These are phyloP conservation scores for Coniosporium apollinis DNA, from an alignment of 495 filamentous ascomycete species.

Conservation along the genomic window DNA sequence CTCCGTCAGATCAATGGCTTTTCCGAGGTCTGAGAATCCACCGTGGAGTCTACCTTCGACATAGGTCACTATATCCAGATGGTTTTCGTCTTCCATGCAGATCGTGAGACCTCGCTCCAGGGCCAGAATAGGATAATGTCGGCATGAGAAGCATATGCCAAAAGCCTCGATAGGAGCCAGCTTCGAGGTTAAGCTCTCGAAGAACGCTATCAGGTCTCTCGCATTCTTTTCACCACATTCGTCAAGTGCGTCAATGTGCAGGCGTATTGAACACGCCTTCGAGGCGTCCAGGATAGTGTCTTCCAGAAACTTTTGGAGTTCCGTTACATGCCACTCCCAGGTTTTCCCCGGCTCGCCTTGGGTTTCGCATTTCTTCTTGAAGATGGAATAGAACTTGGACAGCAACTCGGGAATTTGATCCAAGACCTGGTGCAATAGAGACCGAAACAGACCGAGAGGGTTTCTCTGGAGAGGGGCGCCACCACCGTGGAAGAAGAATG, in stretches of 20 bases:
- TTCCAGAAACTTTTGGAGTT: slow-evolving; percentile 1
- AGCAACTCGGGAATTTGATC: neutral
- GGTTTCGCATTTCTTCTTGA: neutral
- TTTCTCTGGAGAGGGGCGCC: slow-evolving; percentile 1
- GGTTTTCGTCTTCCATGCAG: slow-evolving; percentile 17
- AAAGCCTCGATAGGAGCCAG: slow-evolving; percentile 2
- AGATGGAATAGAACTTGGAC: neutral
- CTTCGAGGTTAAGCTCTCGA: slow-evolving; percentile 10
- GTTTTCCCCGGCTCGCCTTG: slow-evolving; percentile 1
- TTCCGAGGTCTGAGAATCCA: neutral
- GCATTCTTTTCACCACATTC: slow-evolving; percentile 20
- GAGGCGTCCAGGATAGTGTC: slow-evolving; percentile 1
- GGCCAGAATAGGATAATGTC: slow-evolving; percentile 20
- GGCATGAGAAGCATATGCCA: slow-evolving; percentile 25
- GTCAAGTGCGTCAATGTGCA: slow-evolving; percentile 21
- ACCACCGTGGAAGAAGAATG: slow-evolving; percentile 7
- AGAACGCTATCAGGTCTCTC: slow-evolving; percentile 7
- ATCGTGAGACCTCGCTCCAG: slow-evolving; percentile 15
- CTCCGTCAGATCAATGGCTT: neutral
- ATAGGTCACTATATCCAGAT: slow-evolving; percentile 17
- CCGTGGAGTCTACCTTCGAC: slow-evolving; percentile 8
- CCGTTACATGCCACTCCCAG: slow-evolving; percentile 4
- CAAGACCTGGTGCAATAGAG: slow-evolving; percentile 4
- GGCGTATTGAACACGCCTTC: slow-evolving; percentile 1
- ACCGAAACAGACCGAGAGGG: slow-evolving; percentile 5